Base-by-base conservation (phyloP, 306 rosid genomes). In the Castanea crenata region DNA sequence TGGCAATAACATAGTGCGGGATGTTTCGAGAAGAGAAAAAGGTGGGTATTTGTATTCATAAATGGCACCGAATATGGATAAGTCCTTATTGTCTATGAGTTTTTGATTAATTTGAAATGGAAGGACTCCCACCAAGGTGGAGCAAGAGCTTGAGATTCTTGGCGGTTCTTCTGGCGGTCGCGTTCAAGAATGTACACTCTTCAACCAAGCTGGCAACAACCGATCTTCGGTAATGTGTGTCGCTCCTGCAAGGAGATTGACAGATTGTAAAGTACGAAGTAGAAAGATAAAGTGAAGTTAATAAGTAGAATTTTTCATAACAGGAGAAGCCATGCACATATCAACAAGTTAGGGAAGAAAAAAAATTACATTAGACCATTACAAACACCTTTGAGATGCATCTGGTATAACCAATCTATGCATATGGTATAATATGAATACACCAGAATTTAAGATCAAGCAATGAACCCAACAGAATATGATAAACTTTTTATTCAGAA, bases 1-100 rank as follows among this genome's bases (percentile, higher is more conserved):
- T 64, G 16, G 84, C 87, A 18, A 84, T 55, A 56, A 79, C 73
- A 34, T 71, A 84, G 25, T 76, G 76, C 14, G 87, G 87, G 63
- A 80, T 29, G 0, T 72, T 55, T 20, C 5, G 14, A 18, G 31
- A 0, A 25, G 51, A 55, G 65, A 1, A 25, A 51, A 55, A 54
- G 46, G 12, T 6, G 72, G 61, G 74, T 19, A 38, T 29, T 57
- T 64, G 73, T 41, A 70, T 7, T 84, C 73, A 19, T 71, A 55
- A 2, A 84, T 11, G 51, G 58, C 79, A 6, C 87, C 79, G 35
- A 76, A 65, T 11, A 79, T 49, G 20, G 84, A 62, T 38, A 11
- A 16, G 67, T 71, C 84, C 1, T 18, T 76, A 6, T 14, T 4
- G 18, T 78, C 86, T 4, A 46, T 57, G 46, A 79, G 81, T 1